phyloP scores from a whole-genome alignment of 805 yeast species.

The Saturnispora halmiae region DNA sequence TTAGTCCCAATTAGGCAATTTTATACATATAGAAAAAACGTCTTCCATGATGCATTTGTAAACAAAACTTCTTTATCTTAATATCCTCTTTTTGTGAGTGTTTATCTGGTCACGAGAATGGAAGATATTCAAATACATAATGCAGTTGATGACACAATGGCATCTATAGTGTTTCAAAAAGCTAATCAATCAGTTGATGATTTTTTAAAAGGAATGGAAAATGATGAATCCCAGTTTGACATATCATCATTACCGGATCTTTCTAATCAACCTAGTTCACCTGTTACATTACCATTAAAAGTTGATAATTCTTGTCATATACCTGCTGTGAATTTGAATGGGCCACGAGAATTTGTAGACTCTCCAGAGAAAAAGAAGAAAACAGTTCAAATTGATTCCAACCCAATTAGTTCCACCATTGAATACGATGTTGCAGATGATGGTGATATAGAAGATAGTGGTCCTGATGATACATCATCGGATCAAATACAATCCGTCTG shows the following conservation, averaged over 20 bases:
- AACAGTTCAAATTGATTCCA: conserved; percentile 29
- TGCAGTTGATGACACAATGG: conserved; percentile 3
- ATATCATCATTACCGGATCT: conserved; percentile 12
- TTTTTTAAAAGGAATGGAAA: conserved; percentile 26
- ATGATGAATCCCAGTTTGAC: conserved; percentile 8
- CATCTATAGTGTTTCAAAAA: conserved; percentile 21
- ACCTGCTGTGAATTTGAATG: conserved; percentile 21
- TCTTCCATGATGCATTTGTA: no score
- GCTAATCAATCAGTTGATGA: conserved; percentile 34
- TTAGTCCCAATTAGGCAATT: not conserved
- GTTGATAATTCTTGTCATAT: no score
- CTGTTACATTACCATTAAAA: conserved; percentile 9
- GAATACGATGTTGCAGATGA: conserved; percentile 17
- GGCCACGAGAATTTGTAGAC: conserved; percentile 19
- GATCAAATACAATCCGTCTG: not conserved
- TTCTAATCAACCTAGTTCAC: conserved; percentile 8
- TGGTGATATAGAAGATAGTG: conserved; percentile 13
- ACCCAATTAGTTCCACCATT: conserved; percentile 31
- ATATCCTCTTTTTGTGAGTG: not conserved
- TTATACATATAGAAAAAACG: not conserved
- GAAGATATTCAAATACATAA: conserved; percentile 1
- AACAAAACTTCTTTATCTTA: no score
- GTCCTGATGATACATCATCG: not conserved
- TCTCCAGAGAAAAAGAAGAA: conserved; percentile 25
- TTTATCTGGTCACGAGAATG: not conserved